Base-by-base conservation (phyloP, 805 yeast genomes). In the Starmera dryadoides region DNA sequence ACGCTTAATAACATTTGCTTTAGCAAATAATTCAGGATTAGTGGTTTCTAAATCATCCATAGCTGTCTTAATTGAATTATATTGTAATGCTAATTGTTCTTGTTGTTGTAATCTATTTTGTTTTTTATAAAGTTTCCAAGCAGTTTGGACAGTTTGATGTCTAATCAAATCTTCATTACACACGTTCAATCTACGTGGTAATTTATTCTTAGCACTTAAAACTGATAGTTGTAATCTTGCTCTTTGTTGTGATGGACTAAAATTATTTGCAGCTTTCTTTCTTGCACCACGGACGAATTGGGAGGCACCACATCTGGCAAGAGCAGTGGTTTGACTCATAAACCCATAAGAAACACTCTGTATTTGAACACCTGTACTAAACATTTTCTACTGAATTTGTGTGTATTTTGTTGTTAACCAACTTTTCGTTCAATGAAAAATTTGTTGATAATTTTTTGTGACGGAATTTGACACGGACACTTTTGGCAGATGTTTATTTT, bases 141-240 rank as follows among this genome's bases (percentile, higher is more conserved):
- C 96, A 40, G 75, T 79, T 49, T 76, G 77, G 40, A 93, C 81
- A 10, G 88, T 77, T 47, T 78, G 75, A 58, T 91, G 98, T 54
- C 93, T 85, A 45, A 91, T 71, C 41, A 81, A 69, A 56, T 93
- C 98, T 59, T 89, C 97, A 20, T 73, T 67, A 48, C 81, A 73
- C 26, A 88, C 66, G 52, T 81, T 86, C 46, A 93, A 61, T 50
- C 86, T 66, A 49, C 79, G 77, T 34, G 98, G 98, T 61, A 81
- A 89, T 61, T 88, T 91, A 66, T 88, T 80, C 42, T 83, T 75
- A 7, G 95, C 96, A 11, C 93, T 78, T 49, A 89, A 60, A 18
- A 91, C 95, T 31, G 94, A 81, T 45, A 91, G 71, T 64, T 65
- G 73, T 9, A 69, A 66, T 42, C 71, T 57, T 28, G 68, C 61